These are phyloP conservation scores for Podospora anserina DNA, from an alignment of 495 filamentous ascomycete genomes.

Conservation along the genomic window DNA sequence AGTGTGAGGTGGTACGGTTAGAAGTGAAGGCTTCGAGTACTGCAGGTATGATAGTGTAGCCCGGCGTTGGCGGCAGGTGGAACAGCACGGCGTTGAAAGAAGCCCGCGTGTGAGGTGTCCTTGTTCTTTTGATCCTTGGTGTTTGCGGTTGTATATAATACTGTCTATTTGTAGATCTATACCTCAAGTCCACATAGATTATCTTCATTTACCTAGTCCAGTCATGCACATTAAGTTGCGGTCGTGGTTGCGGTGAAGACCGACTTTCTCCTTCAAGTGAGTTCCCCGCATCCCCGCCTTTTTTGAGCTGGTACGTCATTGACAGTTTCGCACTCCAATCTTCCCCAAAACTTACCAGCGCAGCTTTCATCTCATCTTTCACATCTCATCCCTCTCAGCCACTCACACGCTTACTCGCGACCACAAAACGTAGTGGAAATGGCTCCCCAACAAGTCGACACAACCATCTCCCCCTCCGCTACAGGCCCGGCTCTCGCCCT, in stretches of 20 bases:
- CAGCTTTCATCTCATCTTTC: not conserved
- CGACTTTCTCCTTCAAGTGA: not conserved
- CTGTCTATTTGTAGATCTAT: conserved; percentile 2
- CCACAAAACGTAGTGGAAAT: not conserved
- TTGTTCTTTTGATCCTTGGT: too few species aligned
- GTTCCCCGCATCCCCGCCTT: not conserved
- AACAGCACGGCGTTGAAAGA: too few species aligned
- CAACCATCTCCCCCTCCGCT: conserved; percentile 5
- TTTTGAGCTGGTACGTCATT: not conserved
- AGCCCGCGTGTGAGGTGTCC: too few species aligned
- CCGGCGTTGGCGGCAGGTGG: not conserved
- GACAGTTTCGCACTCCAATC: not conserved
- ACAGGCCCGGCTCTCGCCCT: conserved; percentile 36
- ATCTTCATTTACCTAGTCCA: not conserved
- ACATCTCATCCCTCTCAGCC: too few species aligned
- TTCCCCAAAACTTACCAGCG: not conserved
- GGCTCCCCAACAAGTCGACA: not conserved
- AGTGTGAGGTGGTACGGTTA: conserved; percentile 16
- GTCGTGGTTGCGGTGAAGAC: not conserved
- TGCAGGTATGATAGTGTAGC: not conserved
- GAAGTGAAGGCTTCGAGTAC: not conserved
- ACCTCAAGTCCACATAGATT: not conserved
- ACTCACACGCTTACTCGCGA: not conserved
- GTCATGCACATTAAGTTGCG: not conserved
- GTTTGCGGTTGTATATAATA: not conserved